Conservation (phyloP, 371 early-diverging fungal species). For the Rhizomucor pusillus region DNA sequence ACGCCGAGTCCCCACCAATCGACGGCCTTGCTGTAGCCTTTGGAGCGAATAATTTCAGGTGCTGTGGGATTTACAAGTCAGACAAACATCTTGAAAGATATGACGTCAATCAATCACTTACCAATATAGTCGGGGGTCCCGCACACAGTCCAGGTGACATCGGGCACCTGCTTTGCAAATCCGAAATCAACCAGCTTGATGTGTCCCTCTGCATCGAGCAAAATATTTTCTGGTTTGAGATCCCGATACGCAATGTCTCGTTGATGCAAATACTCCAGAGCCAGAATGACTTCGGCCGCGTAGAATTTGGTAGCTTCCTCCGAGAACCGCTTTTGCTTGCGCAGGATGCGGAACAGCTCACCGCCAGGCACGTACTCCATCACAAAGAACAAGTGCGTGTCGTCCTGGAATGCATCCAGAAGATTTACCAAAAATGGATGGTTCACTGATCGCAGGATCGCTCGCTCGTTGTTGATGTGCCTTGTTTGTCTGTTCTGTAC, state of each 20-base stretch:
- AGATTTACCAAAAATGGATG: slow-evolving; percentile 97
- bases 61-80: too few species aligned
- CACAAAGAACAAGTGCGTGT: slow-evolving; percentile 91
- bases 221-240: slow-evolving; percentile 98
- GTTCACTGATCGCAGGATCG: slow-evolving; percentile 88
- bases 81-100: slow-evolving; percentile 78
- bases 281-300: slow-evolving; percentile 94
- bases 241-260: slow-evolving; percentile 98
- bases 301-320: too few species aligned
- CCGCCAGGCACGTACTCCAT: slow-evolving; percentile 99
- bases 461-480: slow-evolving; percentile 93
- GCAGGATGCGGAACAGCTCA: slow-evolving; percentile 93
- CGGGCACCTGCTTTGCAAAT: slow-evolving; percentile 84
- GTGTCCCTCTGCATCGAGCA: slow-evolving; percentile 92
- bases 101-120: neutral
- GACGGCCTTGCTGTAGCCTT: slow-evolving; percentile 90
- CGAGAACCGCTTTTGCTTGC: too few species aligned
- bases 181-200: slow-evolving; percentile 98
- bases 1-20: slow-evolving; percentile 99
- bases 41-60: slow-evolving; percentile 89
- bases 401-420: slow-evolving; percentile 94
- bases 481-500: slow-evolving; percentile 91
- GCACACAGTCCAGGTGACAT: neutral
- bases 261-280: slow-evolving; percentile 95
- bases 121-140: neutral